phyloP scores from a whole-genome alignment of 441 rosid species.

The Melastoma candidum region DNA sequence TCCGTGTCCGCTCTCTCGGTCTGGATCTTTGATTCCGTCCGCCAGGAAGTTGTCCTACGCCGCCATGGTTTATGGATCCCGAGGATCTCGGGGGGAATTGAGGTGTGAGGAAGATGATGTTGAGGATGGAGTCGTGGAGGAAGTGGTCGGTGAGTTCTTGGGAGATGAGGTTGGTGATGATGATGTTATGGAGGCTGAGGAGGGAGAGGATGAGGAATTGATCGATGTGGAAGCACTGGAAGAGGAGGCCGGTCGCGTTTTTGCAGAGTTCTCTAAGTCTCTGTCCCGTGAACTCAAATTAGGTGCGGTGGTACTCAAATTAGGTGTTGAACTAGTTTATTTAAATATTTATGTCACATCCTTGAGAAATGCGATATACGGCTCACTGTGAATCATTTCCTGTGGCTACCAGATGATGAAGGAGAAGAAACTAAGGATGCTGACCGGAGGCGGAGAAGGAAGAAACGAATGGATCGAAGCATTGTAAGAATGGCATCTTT shows the following conservation, averaged over 20 bases:
- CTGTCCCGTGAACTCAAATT: constrained; percentile 50
- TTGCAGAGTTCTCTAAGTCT: constrained; percentile 38
- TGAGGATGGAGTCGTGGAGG: constrained; percentile 11
- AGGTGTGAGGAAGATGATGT: constrained; percentile 22
- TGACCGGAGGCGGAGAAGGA: constrained; percentile 45
- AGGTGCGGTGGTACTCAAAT: constrained; percentile 25
- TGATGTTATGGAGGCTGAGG: background rate
- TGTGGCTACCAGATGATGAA: constrained; percentile 48
- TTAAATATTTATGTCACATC: background rate
- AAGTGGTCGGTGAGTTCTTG: constrained; percentile 20
- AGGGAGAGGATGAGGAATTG: constrained; percentile 22
- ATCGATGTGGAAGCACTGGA: constrained; percentile 57
- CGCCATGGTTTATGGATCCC: no score
- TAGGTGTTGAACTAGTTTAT: background rate
- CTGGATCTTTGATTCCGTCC: no score
- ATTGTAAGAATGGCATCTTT: constrained; percentile 21
- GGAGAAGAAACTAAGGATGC: constrained; percentile 31
- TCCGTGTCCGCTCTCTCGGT: no score
- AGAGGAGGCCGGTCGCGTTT: constrained; percentile 58
- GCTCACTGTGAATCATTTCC: background rate
- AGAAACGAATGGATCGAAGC: constrained; percentile 21
- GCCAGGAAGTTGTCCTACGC: no score
- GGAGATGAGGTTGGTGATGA: background rate
- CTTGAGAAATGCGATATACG: background rate
- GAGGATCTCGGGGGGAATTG: constrained; percentile 5